These are phyloP conservation scores for Leptographium procerum DNA, from an alignment of 2,329 filamentous ascomycete species.

Conservation along the genomic window DNA sequence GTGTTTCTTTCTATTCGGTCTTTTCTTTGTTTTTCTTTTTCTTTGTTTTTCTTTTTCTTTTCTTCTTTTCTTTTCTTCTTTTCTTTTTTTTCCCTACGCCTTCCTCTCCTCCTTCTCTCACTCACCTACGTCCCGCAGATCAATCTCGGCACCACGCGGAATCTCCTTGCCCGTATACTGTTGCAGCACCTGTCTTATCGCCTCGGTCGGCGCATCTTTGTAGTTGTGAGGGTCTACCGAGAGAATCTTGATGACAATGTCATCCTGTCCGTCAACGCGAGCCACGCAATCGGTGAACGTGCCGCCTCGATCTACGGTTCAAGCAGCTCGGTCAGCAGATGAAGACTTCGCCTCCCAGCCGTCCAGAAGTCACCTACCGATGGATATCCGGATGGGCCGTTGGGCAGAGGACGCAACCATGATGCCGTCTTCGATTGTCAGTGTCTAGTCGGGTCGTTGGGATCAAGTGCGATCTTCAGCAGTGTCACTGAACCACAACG, in stretches of 20 bases:
- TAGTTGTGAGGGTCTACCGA: constrained; percentile 5
- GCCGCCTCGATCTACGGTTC: constrained; percentile 1
- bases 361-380: neutral
- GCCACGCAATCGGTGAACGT: constrained; percentile 14
- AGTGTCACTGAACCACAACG: neutral
- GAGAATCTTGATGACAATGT: constrained; percentile 24
- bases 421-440: neutral
- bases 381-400: neutral
- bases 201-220: constrained; percentile 1
- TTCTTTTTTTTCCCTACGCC: no score
- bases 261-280: constrained; percentile 37
- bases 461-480: neutral
- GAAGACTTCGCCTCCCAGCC: neutral
- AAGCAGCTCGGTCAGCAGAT: neutral
- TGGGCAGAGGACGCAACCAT: neutral
- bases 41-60: no score
- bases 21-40: no score
- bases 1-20: no score
- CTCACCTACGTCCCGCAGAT: neutral
- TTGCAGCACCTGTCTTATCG: constrained; percentile 5
- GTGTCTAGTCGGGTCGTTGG: neutral
- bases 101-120: no score
- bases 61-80: no score
- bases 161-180: constrained; percentile 35
- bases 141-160: constrained; percentile 44